Percentiles rank a stretch among this genome's conserved stretches.
Conservation (phyloP, 148 eudicot genomes). For the Camellia granthamiana region DNA sequence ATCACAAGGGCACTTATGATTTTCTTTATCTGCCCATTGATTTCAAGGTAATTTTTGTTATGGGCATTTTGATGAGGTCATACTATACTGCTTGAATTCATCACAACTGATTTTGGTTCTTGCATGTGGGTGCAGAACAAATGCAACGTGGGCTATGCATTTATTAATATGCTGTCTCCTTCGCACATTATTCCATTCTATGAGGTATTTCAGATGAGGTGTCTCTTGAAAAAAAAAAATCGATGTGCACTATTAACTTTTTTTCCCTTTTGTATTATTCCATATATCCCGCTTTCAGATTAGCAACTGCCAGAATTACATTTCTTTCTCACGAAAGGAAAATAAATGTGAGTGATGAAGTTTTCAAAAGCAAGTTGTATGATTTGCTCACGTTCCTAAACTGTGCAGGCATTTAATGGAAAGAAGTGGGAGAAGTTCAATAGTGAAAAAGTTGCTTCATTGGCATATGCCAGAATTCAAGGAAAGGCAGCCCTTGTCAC, state of each 20-base stretch:
- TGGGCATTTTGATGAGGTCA: background rate
- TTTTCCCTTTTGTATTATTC: background rate
- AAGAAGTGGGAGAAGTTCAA: slow-evolving; percentile 96
- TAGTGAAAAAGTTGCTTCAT: slow-evolving; percentile 85
- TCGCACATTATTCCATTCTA: slow-evolving; percentile 71
- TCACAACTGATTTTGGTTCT: slow-evolving; percentile 4
- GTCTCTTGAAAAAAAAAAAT: background rate
- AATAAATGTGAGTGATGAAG: background rate
- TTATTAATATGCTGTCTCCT: slow-evolving; percentile 90
- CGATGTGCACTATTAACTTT: background rate
- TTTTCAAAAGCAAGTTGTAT: background rate
- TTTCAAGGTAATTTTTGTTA: slow-evolving; percentile 63
- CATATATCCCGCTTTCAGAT: background rate
- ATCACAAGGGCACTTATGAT: slow-evolving; percentile 76
- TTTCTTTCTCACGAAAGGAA: background rate
- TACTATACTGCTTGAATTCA: background rate
- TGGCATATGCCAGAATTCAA: slow-evolving; percentile 93
- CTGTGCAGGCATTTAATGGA: slow-evolving; percentile 71
- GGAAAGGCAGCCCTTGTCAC: slow-evolving; percentile 74
- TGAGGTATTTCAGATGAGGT: slow-evolving; percentile 39
- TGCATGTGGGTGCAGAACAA: slow-evolving; percentile 63
- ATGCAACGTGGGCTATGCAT: slow-evolving; percentile 97
- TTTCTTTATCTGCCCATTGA: slow-evolving; percentile 94
- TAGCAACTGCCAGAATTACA: background rate
- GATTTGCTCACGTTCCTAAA: background rate